These are phyloP conservation scores for Candida coquimbonensis DNA, from an alignment of 805 yeast species.

Conservation along the genomic window DNA sequence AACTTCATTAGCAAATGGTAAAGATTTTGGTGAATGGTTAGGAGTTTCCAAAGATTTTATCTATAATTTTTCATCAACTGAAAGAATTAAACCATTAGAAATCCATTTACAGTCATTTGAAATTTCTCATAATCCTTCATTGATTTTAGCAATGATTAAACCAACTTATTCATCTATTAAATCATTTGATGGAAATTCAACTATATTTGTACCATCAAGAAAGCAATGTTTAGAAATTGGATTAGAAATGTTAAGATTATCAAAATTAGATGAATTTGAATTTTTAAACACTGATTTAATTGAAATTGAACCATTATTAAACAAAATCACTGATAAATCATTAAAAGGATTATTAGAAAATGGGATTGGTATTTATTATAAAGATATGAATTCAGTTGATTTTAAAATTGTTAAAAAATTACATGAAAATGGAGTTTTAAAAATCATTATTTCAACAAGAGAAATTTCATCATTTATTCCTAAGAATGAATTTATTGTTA, in stretches of 20 bases:
- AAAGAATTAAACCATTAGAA: conserved; percentile 48
- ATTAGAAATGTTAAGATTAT: conserved; percentile 33
- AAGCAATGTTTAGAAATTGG: conserved; percentile 48
- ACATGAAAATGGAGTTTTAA: conserved; percentile 41
- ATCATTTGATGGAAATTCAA: conserved; percentile 27
- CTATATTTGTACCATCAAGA: conserved; percentile 55
- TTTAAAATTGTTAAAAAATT: conserved; percentile 46
- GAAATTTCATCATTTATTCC: conserved; percentile 50
- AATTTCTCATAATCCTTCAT: conserved; percentile 44
- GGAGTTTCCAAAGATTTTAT: conserved; percentile 56
- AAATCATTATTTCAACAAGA: conserved; percentile 53
- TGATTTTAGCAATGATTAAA: conserved; percentile 43
- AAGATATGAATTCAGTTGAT: conserved; percentile 52
- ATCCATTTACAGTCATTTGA: conserved; percentile 47
- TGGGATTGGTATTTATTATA: conserved; percentile 63
- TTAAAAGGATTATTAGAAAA: conserved; percentile 36
- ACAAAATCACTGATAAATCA: conserved; percentile 39
- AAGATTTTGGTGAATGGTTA: conserved; percentile 82
- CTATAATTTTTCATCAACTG: conserved; percentile 64
- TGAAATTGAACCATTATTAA: conserved; percentile 34
- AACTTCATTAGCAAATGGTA: conserved; percentile 63
- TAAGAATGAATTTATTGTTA: conserved; percentile 44
- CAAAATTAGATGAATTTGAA: conserved; percentile 29
- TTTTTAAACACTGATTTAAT: conserved; percentile 34
- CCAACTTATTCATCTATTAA: conserved; percentile 40